A percentile compares a stretch with the other conserved stretches of the same genome.
phyloP scores from a whole-genome alignment of 345 rosid genomes.

The Acer campestre region DNA sequence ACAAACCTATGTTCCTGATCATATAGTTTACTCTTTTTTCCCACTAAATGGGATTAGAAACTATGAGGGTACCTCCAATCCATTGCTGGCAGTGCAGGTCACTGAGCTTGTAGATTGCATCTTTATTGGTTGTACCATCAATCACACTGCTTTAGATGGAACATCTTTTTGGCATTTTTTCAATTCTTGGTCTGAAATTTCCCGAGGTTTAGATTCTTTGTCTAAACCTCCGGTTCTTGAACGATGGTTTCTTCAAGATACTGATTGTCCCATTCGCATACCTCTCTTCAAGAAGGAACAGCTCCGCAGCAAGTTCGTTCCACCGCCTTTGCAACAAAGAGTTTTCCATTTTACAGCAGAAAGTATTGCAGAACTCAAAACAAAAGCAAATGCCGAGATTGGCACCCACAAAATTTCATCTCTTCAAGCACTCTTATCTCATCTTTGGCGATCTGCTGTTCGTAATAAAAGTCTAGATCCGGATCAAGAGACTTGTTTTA shows the following conservation, averaged over 20 bases:
- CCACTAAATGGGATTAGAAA: conserved; percentile 37
- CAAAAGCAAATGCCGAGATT: conserved; percentile 39
- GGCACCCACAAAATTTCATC: conserved; percentile 34
- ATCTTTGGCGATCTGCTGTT: conserved; percentile 37
- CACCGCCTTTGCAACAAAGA: conserved; percentile 9
- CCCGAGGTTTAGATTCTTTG: conserved; percentile 11
- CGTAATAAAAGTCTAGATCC: conserved; percentile 11
- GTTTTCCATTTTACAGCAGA: conserved; percentile 39
- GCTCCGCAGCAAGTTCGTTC: neutral
- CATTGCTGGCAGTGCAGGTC: conserved; percentile 47
- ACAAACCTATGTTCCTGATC: conserved; percentile 31
- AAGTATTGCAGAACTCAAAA: conserved; percentile 41
- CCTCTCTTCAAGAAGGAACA: neutral
- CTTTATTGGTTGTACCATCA: conserved; percentile 43
- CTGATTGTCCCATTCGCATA: conserved; percentile 17
- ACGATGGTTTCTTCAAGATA: conserved; percentile 16
- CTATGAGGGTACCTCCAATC: conserved; percentile 32
- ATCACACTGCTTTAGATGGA: conserved; percentile 41
- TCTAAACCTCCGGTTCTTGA: neutral
- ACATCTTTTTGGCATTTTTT: conserved; percentile 47
- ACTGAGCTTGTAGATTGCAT: conserved; percentile 49
- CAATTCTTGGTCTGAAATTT: conserved; percentile 46
- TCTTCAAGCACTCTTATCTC: conserved; percentile 47
- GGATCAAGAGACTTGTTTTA: conserved; percentile 13
- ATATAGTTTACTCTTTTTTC: conserved; percentile 35